Base-by-base conservation (phyloP, 2,329 filamentous ascomycete genomes). In the Colletotrichum cuscutae region DNA sequence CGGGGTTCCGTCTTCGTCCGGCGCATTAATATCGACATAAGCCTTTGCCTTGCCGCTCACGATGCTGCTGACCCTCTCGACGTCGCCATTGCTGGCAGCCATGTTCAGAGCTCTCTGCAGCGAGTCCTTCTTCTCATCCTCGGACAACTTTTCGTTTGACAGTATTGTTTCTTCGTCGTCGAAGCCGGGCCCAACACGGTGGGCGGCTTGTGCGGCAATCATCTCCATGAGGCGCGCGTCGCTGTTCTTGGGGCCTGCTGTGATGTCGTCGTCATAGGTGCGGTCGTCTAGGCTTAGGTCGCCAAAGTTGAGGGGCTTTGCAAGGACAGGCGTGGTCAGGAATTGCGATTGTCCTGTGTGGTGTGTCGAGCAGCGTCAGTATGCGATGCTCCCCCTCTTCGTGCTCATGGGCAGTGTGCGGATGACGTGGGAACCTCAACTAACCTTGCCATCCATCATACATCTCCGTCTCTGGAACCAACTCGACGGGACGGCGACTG, bases 401-500 rank as follows among this genome's bases (percentile, higher is more conserved):
- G 65, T 42, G 52, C 56, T 57, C 28, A 11, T 26, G 22, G 37
- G 67, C 22, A 26, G 35, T 8, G 11, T 42, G 30, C 24, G 35
- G 32, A 28, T 62, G 61, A 52, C 66, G 28, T 65, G 30, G 56
- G 59, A 59, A 22, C 11, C 13, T 32, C 61, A 46, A 84, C 86
- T 74, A 76, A 88, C 96, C 96, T 92, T 98, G 95, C 97, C 97
- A 99, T 77, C 95, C 97, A 89, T 99, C 97, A 82, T 98, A 99
- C 86, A 98, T 95, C 86, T 98, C 97, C 53, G 95, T 98, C 86
- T 98, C 97, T 52, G 88, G 88, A 68, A 93, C 89, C 75, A 92
- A 89, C 74, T 92, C 91, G 59, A 86, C 87, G 4, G 91, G 89
- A 42, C 93, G 89, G 78, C 88, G 88, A 77, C 92, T 90, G 73